These are phyloP conservation scores for Solanum okadae DNA, from an alignment of 257 asterid genomes.

Conservation along the genomic window DNA sequence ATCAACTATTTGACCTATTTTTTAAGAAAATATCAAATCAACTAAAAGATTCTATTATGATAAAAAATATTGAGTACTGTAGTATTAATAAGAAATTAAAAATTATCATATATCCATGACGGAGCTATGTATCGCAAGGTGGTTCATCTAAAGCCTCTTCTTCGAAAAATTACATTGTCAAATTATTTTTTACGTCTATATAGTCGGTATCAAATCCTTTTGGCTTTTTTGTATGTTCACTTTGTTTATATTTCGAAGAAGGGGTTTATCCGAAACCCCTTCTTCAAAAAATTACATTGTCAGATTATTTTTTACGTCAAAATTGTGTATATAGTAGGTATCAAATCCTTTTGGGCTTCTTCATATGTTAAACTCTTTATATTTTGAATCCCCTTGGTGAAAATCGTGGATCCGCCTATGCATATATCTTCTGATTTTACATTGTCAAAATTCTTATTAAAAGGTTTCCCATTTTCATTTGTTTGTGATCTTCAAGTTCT, in stretches of 20 bases:
- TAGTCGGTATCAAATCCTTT: not conserved
- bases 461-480: not conserved
- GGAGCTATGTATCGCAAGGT: not conserved
- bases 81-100: not conserved
- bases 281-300: not conserved
- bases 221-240: not conserved
- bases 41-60: not conserved
- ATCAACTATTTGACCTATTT: not conserved
- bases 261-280: not conserved
- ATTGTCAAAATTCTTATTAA: not conserved
- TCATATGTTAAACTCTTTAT: not conserved
- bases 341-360: not conserved
- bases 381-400: not conserved
- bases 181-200: not conserved
- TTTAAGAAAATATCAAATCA: not conserved
- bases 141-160: not conserved
- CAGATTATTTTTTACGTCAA: not conserved
- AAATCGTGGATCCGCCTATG: not conserved
- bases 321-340: not conserved
- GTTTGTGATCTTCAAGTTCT: not conserved
- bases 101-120: not conserved
- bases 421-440: not conserved
- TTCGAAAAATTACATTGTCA: not conserved
- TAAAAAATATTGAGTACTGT: not conserved
- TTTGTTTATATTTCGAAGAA: not conserved